A percentile compares a stretch with the other conserved stretches of the same genome.
phyloP scores from a whole-genome alignment of 2,329 filamentous ascomycete genomes.

The Elsinoe necatrix region DNA sequence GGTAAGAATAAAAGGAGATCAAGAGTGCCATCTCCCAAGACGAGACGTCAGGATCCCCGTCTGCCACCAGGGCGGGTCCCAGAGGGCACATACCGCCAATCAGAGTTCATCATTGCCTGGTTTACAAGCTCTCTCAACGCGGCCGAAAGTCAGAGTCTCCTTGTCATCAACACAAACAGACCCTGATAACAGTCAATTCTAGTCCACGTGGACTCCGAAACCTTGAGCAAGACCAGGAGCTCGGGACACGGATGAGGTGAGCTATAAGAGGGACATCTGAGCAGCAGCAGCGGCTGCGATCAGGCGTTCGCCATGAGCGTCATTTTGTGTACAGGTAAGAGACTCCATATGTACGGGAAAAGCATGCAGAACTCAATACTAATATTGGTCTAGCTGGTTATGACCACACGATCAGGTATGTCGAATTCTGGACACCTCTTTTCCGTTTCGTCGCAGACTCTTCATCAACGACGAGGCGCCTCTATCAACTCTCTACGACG shows the following conservation, averaged over 20 bases:
- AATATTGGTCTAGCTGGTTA: constrained; percentile 51
- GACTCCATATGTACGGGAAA: constrained; percentile 17
- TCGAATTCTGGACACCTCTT: constrained; percentile 10
- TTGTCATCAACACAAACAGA: background rate
- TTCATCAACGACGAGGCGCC: background rate
- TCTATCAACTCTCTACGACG: constrained; percentile 8
- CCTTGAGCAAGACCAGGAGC: background rate
- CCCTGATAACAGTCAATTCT: background rate
- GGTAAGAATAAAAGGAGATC: background rate
- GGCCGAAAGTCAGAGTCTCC: background rate
- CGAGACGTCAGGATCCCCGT: background rate
- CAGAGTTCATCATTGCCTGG: background rate
- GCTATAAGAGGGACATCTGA: background rate
- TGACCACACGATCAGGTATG: constrained; percentile 66
- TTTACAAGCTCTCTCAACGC: background rate
- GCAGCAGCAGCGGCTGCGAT: background rate
- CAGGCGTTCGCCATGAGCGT: constrained; percentile 47
- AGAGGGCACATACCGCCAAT: background rate
- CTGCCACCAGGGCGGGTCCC: background rate
- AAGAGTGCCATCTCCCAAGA: background rate
- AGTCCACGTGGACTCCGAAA: constrained; percentile 5
- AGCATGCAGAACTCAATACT: constrained; percentile 19
- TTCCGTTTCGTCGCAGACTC: background rate
- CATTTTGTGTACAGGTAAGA: constrained; percentile 57
- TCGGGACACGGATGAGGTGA: background rate